Base-by-base conservation (phyloP, 2,329 filamentous ascomycete genomes). In the Tolypocladium ovalisporum region DNA sequence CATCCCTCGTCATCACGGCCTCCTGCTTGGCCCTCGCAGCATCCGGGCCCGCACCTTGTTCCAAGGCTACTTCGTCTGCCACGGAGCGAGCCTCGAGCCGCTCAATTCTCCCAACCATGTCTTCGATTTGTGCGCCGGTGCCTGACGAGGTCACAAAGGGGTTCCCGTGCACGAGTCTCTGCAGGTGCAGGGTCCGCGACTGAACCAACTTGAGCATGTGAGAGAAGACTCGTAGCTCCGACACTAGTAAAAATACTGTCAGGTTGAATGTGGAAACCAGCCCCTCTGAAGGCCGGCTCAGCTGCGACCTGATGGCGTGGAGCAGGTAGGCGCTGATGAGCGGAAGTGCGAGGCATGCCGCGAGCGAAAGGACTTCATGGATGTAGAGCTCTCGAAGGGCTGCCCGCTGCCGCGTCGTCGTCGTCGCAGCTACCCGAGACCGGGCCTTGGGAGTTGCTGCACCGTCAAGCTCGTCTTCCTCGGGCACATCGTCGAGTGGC, bases 221-320 rank as follows among this genome's bases (percentile, higher is more conserved):
- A 1, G 89, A 84, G 54, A 91, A 75, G 0, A 93, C 93, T 3
- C 89, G 86, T 34, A 97, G 77, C 72, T 97, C 93, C 4, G 93
- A 89, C 1, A 88, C 89, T 22, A 96, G 79, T 3, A 96, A 77
- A 70, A 97, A 97, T 55, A 97, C 89, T 15, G 87, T 91, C 56
- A 97, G 78, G 70, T 97, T 97, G 73, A 93, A 95, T 70, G 96
- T 89, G 5, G 90, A 96, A 8, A 97, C 87, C 13, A 97, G 77
- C 1, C 89, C 89, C 69, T 95, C 91, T 0, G 90, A 91, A 0
- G 89, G 89, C 2, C 89, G 81, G 29, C 88, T 92, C 22, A 97
- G 82, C 65, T 93, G 90, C 10, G 80, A 81, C 54, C 93, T 84
- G 58, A 97, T 88, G 24, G 83, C 76, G 68, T 97, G 92, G 13